Evolutionary conservation across 306 rosid genomes (phyloP), one percentile per base, ranked within the genome.

Genomic region (Arachis hypogaea): DNA sequence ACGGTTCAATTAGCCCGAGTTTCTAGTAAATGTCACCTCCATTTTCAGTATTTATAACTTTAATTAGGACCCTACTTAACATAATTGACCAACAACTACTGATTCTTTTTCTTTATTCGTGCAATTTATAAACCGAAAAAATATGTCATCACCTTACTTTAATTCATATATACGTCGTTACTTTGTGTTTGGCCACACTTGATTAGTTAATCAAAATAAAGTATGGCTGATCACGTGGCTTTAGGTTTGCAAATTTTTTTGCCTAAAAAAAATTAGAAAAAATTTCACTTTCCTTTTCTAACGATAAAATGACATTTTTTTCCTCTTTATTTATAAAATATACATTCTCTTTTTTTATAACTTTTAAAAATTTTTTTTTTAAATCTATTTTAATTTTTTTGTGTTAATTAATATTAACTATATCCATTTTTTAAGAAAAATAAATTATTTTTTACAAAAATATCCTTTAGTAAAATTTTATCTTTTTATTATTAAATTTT

Each of bases 101-200:
- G 28, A 22, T 22, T 61, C 11, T 62, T 1, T 40, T 62, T 62
- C 29, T 62, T 62, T 62, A 62, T 36, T 38, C 6, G n/a, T 36
- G 5, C n/a, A 61, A 36, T 38, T 3, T 11, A 33, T 33, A 33
- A 33, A 33, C 4, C 3, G 4, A 33, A 33, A 33, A 33, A 2
- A 33, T 33, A 33, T 33, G 4, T 33, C 38, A 33, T 33, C 0
- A 22, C 49, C 9, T 5, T 57, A 10, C 47, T 16, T 38, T 38
- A n/a, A 18, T 33, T 30, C 8, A 30, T 4, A 59, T 11, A 30
- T 33, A 30, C 71, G 41, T 42, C 18, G 6, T 49, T 14, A 54
- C 65, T 55, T 74, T 74, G 36, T 12, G 14, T 54, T 52, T 28
- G 72, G 46, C 57, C 65, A 42, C 64, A 51, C 45, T 63, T 41